phyloP scores from a whole-genome alignment of 306 rosid genomes.

The Delonix regia region DNA sequence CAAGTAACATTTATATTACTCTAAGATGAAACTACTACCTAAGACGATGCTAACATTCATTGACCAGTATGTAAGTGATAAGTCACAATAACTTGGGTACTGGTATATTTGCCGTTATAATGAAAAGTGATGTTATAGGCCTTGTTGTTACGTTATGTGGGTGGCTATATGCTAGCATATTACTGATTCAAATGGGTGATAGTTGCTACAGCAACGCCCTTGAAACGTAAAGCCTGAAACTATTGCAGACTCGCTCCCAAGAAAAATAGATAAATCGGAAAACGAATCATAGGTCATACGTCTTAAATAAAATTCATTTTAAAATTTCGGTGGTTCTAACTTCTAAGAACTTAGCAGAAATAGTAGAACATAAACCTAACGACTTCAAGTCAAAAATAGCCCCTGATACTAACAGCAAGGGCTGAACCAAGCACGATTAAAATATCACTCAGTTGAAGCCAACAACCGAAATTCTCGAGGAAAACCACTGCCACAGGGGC shows the following conservation, averaged over 20 bases:
- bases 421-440: background rate
- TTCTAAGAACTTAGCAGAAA: conserved; percentile 14
- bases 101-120: background rate
- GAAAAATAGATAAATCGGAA: background rate
- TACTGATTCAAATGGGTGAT: background rate
- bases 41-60: background rate
- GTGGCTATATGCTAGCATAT: conserved; percentile 3
- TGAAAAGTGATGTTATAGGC: background rate
- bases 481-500: background rate
- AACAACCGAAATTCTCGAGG: background rate
- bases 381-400: background rate
- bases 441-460: background rate
- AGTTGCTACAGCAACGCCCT: background rate
- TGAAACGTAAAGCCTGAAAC: conserved; percentile 9
- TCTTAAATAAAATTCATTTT: background rate
- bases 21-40: background rate
- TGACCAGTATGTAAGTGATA: background rate
- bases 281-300: background rate
- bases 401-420: background rate
- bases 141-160: background rate
- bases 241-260: background rate
- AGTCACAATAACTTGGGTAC: background rate
- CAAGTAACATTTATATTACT: conserved; percentile 11
- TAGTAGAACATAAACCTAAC: background rate
- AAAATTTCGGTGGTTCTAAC: conserved; percentile 1